A percentile compares a stretch with the other conserved stretches of the same genome.
Conservation (phyloP, 208 protist genomes). For the Acanthamoeba triangularis region DNA sequence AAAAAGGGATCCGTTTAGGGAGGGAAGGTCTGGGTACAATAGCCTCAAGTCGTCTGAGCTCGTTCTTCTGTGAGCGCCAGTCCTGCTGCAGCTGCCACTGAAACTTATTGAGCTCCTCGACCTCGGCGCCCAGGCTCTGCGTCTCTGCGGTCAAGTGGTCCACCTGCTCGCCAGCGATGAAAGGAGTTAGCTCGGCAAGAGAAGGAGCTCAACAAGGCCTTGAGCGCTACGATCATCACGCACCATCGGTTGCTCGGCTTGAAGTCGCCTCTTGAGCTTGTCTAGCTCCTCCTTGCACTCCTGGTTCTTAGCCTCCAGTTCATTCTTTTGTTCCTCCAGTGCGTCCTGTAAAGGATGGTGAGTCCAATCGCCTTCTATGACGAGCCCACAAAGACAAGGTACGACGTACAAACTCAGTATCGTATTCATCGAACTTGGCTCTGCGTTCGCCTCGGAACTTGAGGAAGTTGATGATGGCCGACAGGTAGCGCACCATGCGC, state of each 20-base stretch:
- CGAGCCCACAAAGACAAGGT: no score
- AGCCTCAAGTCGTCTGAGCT: conserved; percentile 9
- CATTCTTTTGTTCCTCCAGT: not conserved
- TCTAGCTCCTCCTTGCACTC: not conserved
- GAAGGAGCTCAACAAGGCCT: not conserved
- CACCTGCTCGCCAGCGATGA: not conserved
- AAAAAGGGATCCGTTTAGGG: not conserved
- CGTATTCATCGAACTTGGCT: conserved; percentile 28
- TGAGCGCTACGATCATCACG: not conserved
- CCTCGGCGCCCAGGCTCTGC: conserved; percentile 27
- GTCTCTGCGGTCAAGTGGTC: not conserved
- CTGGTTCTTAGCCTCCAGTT: not conserved
- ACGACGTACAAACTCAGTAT: not conserved
- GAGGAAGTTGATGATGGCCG: conserved; percentile 14
- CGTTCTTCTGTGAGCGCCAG: not conserved
- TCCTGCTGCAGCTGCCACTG: conserved; percentile 31
- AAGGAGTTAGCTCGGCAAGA: no score
- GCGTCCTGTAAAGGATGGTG: not conserved
- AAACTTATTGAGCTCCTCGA: conserved; percentile 11
- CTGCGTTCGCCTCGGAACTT: not conserved
- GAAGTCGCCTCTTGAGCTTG: not conserved
- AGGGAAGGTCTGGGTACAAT: not conserved
- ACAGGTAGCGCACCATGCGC: not conserved
- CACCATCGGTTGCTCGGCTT: not conserved
- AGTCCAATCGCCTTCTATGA: not conserved